Percentiles rank a stretch among this genome's conserved stretches.
Evolutionary conservation across 108 stramenopile species (phyloP).

Genomic region (Cylindrotheca closterium): DNA sequence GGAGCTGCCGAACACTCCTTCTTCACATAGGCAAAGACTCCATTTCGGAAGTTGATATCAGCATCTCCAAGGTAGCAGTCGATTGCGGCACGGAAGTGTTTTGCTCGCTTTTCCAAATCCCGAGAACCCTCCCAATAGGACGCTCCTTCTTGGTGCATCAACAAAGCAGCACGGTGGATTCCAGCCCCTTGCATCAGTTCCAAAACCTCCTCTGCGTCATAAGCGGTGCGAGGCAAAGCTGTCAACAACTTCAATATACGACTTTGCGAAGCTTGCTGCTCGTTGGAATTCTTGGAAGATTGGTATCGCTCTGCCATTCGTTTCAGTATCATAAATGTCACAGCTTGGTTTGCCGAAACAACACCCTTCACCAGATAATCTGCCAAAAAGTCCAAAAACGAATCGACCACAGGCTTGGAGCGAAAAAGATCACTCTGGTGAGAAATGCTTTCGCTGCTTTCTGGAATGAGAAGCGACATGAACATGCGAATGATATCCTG

Average conservation of each 20-base stretch:
- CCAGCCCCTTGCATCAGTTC: slow-evolving; percentile 53
- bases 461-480: slow-evolving; percentile 59
- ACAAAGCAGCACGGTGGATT: slow-evolving; percentile 62
- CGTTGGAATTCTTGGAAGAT: slow-evolving; percentile 32
- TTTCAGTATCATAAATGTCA: slow-evolving; percentile 56
- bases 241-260: slow-evolving; percentile 59
- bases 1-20: slow-evolving; percentile 61
- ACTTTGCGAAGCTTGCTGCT: slow-evolving; percentile 31
- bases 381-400: slow-evolving; percentile 80
- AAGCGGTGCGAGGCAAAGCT: slow-evolving; percentile 59
- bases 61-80: slow-evolving; percentile 77
- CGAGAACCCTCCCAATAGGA: slow-evolving; percentile 27
- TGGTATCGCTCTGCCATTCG: slow-evolving; percentile 47
- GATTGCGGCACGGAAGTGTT: slow-evolving; percentile 68
- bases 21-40: slow-evolving; percentile 72
- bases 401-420: slow-evolving; percentile 38
- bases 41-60: slow-evolving; percentile 53
- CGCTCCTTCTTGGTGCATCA: slow-evolving; percentile 70
- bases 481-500: slow-evolving; percentile 59
- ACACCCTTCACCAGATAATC: slow-evolving; percentile 69
- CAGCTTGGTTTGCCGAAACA: slow-evolving; percentile 52
- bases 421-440: slow-evolving; percentile 19
- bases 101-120: slow-evolving; percentile 32
- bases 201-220: slow-evolving; percentile 63
- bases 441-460: slow-evolving; percentile 14